Evolutionary conservation across 441 rosid species (phyloP).

Genomic region (Adansonia madagascariensis): DNA sequence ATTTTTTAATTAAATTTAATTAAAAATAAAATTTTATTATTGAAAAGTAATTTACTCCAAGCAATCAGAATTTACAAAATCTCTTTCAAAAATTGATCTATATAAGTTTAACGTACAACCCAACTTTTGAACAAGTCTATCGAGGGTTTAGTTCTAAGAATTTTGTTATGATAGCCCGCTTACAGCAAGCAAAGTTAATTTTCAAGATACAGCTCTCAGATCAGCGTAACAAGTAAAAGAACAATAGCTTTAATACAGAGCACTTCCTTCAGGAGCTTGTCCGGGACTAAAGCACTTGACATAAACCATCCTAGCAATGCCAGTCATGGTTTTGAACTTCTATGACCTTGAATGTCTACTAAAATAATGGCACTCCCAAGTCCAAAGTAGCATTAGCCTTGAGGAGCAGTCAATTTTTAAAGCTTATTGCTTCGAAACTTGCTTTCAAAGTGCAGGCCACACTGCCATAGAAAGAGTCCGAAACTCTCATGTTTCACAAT

Average conservation of each 20-base stretch:
- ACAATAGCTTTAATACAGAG: neutral
- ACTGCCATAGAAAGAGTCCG: neutral
- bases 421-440: neutral
- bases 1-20: too few species aligned
- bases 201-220: neutral
- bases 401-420: neutral
- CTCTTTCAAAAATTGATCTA: too few species aligned
- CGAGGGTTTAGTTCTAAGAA: neutral
- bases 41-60: too few species aligned
- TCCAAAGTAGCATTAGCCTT: neutral
- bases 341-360: neutral
- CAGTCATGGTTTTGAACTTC: neutral
- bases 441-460: neutral
- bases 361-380: neutral
- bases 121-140: too few species aligned
- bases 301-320: neutral
- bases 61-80: too few species aligned
- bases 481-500: neutral
- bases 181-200: neutral
- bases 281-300: too few species aligned
- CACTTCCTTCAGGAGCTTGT: neutral
- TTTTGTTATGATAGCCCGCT: neutral
- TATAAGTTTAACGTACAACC: too few species aligned
- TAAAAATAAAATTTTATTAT: too few species aligned
- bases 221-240: neutral